phyloP scores from a whole-genome alignment of 352 stramenopile genomes.

The Pythium graminicola region DNA sequence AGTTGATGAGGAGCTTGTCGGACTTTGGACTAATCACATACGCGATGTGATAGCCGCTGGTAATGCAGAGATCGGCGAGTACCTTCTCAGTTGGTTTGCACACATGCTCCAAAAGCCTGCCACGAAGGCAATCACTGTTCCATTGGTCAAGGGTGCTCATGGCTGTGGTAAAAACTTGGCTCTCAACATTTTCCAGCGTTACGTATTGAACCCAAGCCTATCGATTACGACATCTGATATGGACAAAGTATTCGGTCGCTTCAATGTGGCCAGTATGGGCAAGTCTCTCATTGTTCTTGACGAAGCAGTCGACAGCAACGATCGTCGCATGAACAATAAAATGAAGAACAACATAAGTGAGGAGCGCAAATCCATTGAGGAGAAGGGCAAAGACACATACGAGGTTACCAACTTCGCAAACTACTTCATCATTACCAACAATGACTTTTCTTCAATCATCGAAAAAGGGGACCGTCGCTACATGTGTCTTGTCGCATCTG shows the following conservation, averaged over 20 bases:
- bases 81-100: background rate
- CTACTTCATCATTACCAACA: background rate
- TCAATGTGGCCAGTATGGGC: background rate
- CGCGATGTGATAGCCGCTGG: background rate
- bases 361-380: background rate
- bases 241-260: background rate
- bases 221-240: background rate
- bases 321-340: background rate
- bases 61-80: background rate
- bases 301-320: background rate
- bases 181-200: background rate
- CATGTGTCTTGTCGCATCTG: background rate
- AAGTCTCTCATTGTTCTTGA: background rate
- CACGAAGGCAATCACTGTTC: background rate
- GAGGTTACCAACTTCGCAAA: background rate
- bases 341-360: background rate
- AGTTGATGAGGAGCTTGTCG: background rate
- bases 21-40: background rate
- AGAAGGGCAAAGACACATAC: background rate
- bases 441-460: background rate
- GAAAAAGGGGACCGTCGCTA: background rate
- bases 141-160: background rate
- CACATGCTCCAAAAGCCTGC: background rate
- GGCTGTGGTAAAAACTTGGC: background rate
- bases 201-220: background rate